Conservation (phyloP, 1,284 basidiomycete species). For the Chondrostereum purpureum region DNA sequence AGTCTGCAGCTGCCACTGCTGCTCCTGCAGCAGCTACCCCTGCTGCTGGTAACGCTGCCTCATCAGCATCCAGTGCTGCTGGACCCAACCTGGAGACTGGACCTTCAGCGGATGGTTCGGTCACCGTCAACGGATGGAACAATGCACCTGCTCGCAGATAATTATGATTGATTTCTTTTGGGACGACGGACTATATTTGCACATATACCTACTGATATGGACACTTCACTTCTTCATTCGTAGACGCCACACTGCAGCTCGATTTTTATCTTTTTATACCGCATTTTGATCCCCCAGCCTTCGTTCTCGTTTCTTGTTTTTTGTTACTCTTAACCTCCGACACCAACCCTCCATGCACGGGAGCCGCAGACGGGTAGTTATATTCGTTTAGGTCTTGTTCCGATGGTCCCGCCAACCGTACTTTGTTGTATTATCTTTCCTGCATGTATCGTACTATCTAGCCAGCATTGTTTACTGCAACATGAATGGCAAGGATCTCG, state of each 20-base stretch:
- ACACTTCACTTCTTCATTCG: constrained; percentile 3
- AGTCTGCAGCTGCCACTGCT: constrained; percentile 24
- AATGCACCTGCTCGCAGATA: constrained; percentile 14
- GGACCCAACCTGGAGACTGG: constrained; percentile 36
- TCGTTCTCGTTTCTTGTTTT: background rate
- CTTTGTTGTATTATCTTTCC: no score
- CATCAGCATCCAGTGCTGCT: constrained; percentile 15
- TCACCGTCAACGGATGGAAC: constrained; percentile 34
- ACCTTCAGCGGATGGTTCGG: constrained; percentile 30
- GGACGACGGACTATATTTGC: background rate
- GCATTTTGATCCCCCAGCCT: background rate
- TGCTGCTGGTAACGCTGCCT: constrained; percentile 11
- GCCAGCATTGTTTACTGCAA: no score
- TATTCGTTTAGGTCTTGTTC: no score
- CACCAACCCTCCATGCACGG: constrained; percentile 1
- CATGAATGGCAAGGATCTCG: no score
- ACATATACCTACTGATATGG: constrained; percentile 6
- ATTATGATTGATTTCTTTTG: no score
- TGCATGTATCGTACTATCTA: no score
- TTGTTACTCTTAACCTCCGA: background rate
- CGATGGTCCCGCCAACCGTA: no score
- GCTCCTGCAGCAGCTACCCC: constrained; percentile 16
- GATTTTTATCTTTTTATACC: background rate
- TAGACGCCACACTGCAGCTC: no score
- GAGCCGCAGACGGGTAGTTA: no score